Base-by-base conservation (phyloP, 73 alveolate species). In the Diophrys sp. region DNA sequence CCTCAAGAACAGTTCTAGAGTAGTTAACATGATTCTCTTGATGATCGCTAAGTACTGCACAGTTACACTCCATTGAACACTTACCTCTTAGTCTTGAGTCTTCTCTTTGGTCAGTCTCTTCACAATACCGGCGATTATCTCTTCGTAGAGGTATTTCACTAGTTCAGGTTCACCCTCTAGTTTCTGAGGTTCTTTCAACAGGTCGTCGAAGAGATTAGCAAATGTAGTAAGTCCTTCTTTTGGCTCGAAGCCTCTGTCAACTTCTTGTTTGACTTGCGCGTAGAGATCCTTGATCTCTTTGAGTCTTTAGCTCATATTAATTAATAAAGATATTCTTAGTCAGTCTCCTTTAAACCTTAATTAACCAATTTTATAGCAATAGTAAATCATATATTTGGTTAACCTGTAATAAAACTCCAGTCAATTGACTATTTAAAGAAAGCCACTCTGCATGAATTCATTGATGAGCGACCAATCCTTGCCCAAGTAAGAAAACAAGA, bases 61-160 rank as follows among this genome's bases (percentile, higher is more conserved):
- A 29, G 0, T 5, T 5, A 62, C 14, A 14, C 14, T 53, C 67
- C 24, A 62, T 11, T 26, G 14, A 11, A 31, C 1, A 23, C 72
- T 77, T 77, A 77, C 85, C 73, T 57, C 78, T 31, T 71, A 14
- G 32, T 77, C 85, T 66, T 55, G 66, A 23, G 78, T 31, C 32
- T 74, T 57, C 71, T 77, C 85, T 11, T 54, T 77, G 54, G 56
- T 77, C 23, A 77, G 78, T 34, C 73, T 57, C 31, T 77, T 77
- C 14, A 77, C 2, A 27, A 77, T 1, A 0, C 78, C 72, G 24
- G 56, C 73, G 2, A 74, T 25, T 5, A 71, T n/a, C 31, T 77
- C 85, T 29, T 66, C 30, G 70, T 29, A 66, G 56, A 77, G 33
- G 78, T 54, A 77, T 1, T 77, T 26, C 2, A 14, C 29, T 26